Evolutionary conservation across 1,284 basidiomycete genomes (phyloP).

Genomic region (Apiotrichum gracile): DNA sequence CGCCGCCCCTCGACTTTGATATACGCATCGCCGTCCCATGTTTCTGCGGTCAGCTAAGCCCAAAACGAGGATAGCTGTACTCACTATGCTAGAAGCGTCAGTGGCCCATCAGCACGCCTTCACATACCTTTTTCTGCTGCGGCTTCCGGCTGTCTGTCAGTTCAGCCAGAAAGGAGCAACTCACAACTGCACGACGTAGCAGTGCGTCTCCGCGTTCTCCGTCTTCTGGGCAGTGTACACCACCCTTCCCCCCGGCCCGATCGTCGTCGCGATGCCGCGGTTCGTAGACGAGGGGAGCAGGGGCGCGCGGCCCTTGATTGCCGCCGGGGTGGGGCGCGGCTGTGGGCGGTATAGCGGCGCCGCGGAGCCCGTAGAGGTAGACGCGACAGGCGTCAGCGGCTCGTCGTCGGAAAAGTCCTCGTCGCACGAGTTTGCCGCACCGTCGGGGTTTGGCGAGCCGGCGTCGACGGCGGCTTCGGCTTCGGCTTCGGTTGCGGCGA

Average conservation of each 20-base stretch:
- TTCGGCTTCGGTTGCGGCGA: slow-evolving; percentile 10
- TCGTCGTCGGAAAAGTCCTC: slow-evolving; percentile 11
- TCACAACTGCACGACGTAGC: slow-evolving; percentile 45
- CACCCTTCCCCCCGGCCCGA: slow-evolving; percentile 20
- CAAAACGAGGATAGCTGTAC: slow-evolving; percentile 2
- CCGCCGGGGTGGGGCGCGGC: neutral
- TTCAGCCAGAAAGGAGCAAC: slow-evolving; percentile 3
- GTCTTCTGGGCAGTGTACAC: slow-evolving; percentile 16
- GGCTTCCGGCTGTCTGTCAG: slow-evolving; percentile 43
- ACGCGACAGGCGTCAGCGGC: neutral
- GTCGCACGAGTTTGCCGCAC: slow-evolving; percentile 16
- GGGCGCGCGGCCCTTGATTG: neutral
- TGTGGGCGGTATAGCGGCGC: neutral
- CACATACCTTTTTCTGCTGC: slow-evolving; percentile 42
- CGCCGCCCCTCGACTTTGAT: slow-evolving; percentile 55
- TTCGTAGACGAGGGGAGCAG: neutral
- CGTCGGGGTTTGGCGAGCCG: neutral
- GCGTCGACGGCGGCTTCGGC: neutral
- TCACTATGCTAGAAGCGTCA: slow-evolving; percentile 36
- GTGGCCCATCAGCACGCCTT: neutral
- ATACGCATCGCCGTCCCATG: slow-evolving; percentile 51
- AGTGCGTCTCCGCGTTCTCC: slow-evolving; percentile 13
- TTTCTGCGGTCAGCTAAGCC: slow-evolving; percentile 29
- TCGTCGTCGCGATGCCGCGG: neutral
- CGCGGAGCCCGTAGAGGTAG: neutral